A percentile compares a stretch with the other conserved stretches of the same genome.
phyloP scores from a whole-genome alignment of 2,329 filamentous ascomycete species.

The Hypomyces perniciosus region DNA sequence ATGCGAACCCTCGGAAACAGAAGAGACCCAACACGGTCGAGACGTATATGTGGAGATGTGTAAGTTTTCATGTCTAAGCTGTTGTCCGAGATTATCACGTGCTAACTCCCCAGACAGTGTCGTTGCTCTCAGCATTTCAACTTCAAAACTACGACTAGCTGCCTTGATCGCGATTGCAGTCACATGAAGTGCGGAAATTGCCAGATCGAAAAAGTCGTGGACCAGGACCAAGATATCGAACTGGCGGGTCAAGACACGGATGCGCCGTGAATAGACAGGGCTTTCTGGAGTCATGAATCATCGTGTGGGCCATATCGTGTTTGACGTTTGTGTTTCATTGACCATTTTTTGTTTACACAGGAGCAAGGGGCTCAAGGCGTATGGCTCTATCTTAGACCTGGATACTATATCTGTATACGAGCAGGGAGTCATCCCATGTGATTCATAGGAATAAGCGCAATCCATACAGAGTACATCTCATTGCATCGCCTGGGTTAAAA shows the following conservation, averaged over 20 bases:
- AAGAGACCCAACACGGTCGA: conserved; percentile 14
- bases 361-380: no score
- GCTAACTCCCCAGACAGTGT: conserved; percentile 14
- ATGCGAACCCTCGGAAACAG: conserved; percentile 4
- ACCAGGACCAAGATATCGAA: not conserved
- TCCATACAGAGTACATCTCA: no score
- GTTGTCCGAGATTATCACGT: no score
- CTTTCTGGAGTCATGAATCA: not conserved
- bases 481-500: no score
- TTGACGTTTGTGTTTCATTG: no score
- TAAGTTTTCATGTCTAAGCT: conserved; percentile 17
- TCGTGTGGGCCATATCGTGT: no score
- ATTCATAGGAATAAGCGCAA: no score
- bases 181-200: conserved; percentile 10
- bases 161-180: conserved; percentile 3
- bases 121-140: conserved; percentile 14
- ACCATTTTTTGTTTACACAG: no score
- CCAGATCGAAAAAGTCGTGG: not conserved
- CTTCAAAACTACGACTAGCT: conserved; percentile 10
- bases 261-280: not conserved
- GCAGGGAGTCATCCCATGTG: no score
- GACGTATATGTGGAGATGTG: conserved; percentile 26
- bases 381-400: no score
- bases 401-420: no score
- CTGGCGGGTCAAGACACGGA: not conserved